phyloP scores from a whole-genome alignment of 2,329 filamentous ascomycete genomes.

The Fusarium zealandicum region DNA sequence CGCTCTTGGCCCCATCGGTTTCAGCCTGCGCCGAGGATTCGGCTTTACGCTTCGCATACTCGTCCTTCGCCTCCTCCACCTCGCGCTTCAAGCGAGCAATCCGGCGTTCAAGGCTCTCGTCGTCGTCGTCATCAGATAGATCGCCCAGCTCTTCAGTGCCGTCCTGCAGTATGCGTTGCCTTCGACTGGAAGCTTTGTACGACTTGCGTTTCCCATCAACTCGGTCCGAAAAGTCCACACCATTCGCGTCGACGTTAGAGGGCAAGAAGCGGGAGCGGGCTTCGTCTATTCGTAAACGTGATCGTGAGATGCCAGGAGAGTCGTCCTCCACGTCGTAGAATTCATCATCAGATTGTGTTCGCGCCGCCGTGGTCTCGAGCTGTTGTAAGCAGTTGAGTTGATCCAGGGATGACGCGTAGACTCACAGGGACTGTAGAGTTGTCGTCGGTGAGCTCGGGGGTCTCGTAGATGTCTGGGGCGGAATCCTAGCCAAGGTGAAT shows the following conservation, averaged over 20 bases:
- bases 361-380: constrained; percentile 60
- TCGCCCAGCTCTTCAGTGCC: constrained; percentile 75
- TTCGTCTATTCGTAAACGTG: constrained; percentile 76
- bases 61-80: constrained; percentile 74
- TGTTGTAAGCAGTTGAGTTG: constrained; percentile 34
- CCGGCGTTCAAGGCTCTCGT: constrained; percentile 78
- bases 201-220: constrained; percentile 83
- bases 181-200: constrained; percentile 77
- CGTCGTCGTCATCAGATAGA: constrained; percentile 74
- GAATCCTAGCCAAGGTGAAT: constrained; percentile 72
- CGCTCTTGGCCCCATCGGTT: constrained; percentile 53
- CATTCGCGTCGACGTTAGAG: constrained; percentile 75
- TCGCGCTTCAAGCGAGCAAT: constrained; percentile 85
- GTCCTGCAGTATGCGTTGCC: constrained; percentile 67
- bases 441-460: constrained; percentile 89
- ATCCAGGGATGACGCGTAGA: constrained; percentile 13
- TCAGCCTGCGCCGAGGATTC: constrained; percentile 54
- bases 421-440: constrained; percentile 82
- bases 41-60: constrained; percentile 63
- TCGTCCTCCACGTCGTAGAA: constrained; percentile 70
- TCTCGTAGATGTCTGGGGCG: constrained; percentile 95
- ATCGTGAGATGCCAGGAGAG: constrained; percentile 73
- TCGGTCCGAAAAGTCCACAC: constrained; percentile 89
- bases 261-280: constrained; percentile 83
- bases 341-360: constrained; percentile 67